Percentiles rank a stretch among this genome's conserved stretches.
phyloP scores from a whole-genome alignment of 495 filamentous ascomycete species.

The Penicillium silybi region DNA sequence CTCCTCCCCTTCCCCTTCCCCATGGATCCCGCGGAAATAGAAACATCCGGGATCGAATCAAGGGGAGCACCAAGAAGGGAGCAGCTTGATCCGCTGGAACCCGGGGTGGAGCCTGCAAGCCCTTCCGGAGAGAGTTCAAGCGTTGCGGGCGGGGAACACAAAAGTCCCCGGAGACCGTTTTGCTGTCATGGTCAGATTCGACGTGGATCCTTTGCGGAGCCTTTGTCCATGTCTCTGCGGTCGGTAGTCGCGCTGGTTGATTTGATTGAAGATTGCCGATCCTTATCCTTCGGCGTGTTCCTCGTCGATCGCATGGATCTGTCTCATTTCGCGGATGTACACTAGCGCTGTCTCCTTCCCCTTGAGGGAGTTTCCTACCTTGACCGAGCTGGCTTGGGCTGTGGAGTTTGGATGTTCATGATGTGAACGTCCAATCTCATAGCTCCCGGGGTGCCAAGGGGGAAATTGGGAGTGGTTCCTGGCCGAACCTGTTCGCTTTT shows the following conservation, averaged over 20 bases:
- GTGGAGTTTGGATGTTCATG: background rate
- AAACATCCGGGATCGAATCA: slow-evolving; percentile 2
- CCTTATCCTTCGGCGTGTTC: slow-evolving; percentile 24
- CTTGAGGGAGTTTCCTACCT: slow-evolving; percentile 6
- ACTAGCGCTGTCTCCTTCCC: slow-evolving; percentile 17
- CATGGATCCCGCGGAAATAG: background rate
- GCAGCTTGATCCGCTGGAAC: background rate
- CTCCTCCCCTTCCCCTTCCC: background rate
- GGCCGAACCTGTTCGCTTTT: slow-evolving; percentile 2
- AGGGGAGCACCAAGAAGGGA: background rate
- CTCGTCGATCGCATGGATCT: slow-evolving; percentile 20
- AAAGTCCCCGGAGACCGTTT: slow-evolving; percentile 13
- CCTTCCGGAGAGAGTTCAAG: background rate
- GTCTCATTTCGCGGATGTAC: slow-evolving; percentile 14
- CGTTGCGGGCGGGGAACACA: background rate
- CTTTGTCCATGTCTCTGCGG: slow-evolving; percentile 6
- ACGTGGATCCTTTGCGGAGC: slow-evolving; percentile 17
- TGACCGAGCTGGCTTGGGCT: background rate
- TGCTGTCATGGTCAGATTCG: slow-evolving; percentile 15
- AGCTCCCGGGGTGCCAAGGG: background rate
- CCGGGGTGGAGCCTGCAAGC: slow-evolving; percentile 2
- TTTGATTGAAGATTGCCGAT: slow-evolving; percentile 36
- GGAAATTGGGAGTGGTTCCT: background rate
- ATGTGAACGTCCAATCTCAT: background rate
- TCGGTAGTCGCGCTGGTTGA: slow-evolving; percentile 16